These are phyloP conservation scores for Styphnolobium japonicum DNA, from an alignment of 306 rosid genomes.

Conservation along the genomic window DNA sequence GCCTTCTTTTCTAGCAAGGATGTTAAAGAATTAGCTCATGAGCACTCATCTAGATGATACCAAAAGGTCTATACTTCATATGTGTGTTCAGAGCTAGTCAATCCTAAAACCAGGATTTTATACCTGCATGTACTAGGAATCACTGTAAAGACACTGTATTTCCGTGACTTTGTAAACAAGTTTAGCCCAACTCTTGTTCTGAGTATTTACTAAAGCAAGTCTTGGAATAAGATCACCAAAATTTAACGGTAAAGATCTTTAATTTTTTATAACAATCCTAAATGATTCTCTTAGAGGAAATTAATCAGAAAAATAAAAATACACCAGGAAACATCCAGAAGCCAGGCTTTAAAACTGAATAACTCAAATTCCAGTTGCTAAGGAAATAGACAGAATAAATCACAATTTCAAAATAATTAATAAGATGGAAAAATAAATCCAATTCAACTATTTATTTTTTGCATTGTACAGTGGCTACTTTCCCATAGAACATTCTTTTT, in stretches of 20 bases:
- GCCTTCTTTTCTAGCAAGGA: not conserved
- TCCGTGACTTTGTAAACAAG: not conserved
- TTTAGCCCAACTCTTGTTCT: not conserved
- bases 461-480: not conserved
- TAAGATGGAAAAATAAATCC: not conserved
- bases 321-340: not conserved
- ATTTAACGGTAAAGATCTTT: not conserved
- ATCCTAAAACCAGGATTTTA: not conserved
- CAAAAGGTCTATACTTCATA: not conserved
- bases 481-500: not conserved
- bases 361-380: not conserved
- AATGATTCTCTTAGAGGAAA: not conserved
- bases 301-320: not conserved
- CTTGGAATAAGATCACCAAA: not conserved
- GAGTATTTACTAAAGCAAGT: not conserved
- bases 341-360: not conserved
- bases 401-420: not conserved
- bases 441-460: not conserved
- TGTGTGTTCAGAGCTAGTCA: not conserved
- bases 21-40: not conserved
- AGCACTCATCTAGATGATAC: not conserved
- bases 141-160: not conserved
- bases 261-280: not conserved
- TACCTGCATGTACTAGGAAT: not conserved
- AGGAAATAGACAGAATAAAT: not conserved